Percentiles rank a stretch among this genome's conserved stretches.
Evolutionary conservation across 495 filamentous ascomycete genomes (phyloP).

Genomic region (Neurospora sp.): DNA sequence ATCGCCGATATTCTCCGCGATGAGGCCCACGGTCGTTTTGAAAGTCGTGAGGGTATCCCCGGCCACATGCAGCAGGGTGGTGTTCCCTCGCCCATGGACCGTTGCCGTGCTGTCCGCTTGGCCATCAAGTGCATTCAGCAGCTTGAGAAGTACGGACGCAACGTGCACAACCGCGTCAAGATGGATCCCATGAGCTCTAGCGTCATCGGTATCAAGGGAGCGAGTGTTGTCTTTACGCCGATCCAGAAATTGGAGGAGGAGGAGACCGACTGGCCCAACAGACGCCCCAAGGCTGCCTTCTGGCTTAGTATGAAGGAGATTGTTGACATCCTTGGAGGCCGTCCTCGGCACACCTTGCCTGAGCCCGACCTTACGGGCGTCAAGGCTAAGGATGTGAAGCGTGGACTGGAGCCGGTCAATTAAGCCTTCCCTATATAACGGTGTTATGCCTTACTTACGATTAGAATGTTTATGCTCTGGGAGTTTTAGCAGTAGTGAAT

Average conservation of each 20-base stretch:
- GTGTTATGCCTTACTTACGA: neutral
- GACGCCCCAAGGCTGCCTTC: conserved; percentile 75
- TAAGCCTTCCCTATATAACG: neutral
- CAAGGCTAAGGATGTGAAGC: conserved; percentile 45
- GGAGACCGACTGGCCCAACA: conserved; percentile 88
- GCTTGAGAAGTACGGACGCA: conserved; percentile 64
- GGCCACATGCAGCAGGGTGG: conserved; percentile 97
- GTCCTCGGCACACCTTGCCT: conserved; percentile 40
- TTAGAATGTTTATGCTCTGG: neutral
- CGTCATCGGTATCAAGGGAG: conserved; percentile 89
- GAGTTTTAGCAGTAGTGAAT: neutral
- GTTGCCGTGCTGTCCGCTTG: conserved; percentile 82
- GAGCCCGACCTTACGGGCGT: conserved; percentile 34
- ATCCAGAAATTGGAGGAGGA: conserved; percentile 66
- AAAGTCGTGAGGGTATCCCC: conserved; percentile 85
- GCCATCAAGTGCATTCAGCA: conserved; percentile 88
- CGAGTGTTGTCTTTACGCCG: conserved; percentile 73
- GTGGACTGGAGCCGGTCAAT: conserved; percentile 19
- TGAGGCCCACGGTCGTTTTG: conserved; percentile 85
- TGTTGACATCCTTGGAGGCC: conserved; percentile 75
- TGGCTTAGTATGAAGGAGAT: conserved; percentile 75
- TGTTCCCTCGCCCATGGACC: conserved; percentile 89
- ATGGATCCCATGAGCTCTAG: conserved; percentile 58
- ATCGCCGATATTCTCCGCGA: conserved; percentile 93
- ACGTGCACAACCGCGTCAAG: conserved; percentile 55